Evolutionary conservation across 768 basidiomycete genomes (phyloP).

Genomic region (Termitomyces sp.): DNA sequence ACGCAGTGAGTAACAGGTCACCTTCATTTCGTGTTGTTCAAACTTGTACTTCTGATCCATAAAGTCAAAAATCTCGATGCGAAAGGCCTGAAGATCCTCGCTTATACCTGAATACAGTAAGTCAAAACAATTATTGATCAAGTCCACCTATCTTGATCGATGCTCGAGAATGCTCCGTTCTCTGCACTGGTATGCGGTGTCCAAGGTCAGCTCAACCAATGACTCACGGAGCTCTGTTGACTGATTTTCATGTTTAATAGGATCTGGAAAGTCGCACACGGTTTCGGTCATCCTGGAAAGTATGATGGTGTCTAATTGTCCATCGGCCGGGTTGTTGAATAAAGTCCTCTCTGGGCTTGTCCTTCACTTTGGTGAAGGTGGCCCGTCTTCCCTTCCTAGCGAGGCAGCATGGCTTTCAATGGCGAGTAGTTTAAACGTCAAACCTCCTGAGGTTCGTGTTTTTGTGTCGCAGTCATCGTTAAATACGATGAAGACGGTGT

Average conservation of each 20-base stretch:
- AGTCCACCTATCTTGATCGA: background rate
- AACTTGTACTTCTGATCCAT: background rate
- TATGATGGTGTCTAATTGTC: constrained; percentile 54
- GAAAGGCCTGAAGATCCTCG: constrained; percentile 35
- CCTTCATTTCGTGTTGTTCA: background rate
- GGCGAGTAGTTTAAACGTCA: constrained; percentile 22
- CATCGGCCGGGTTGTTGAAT: constrained; percentile 42
- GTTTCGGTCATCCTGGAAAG: constrained; percentile 64
- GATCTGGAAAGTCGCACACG: constrained; percentile 71
- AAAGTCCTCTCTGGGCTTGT: constrained; percentile 59
- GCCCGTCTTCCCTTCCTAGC: constrained; percentile 46
- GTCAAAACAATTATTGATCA: background rate
- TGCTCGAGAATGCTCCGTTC: constrained; percentile 61
- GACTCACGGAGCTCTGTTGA: background rate
- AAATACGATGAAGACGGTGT: constrained; percentile 53
- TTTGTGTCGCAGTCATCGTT: constrained; percentile 59
- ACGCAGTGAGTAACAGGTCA: constrained; percentile 32
- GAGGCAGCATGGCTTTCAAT: constrained; percentile 61
- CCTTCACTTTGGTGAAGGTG: constrained; percentile 67
- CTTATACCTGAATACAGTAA: constrained; percentile 65
- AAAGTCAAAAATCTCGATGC: constrained; percentile 26
- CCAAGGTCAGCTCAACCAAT: constrained; percentile 40
- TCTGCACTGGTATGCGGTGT: constrained; percentile 75
- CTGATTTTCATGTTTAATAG: constrained; percentile 17
- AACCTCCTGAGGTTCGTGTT: constrained; percentile 34